phyloP scores from a whole-genome alignment of 73 alveolate species.

The Paramecium octaurelia region DNA sequence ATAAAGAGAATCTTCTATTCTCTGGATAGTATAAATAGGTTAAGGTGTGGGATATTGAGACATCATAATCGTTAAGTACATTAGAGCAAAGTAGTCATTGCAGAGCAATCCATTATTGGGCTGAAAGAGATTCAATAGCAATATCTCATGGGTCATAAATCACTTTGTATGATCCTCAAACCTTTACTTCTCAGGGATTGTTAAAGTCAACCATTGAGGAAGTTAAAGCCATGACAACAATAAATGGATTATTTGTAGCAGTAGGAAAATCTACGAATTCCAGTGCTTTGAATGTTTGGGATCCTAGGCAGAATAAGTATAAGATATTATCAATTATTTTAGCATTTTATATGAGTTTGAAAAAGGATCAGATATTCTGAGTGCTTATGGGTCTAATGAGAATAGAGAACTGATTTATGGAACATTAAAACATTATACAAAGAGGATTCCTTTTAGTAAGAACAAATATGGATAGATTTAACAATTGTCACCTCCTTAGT shows the following conservation, averaged over 20 bases:
- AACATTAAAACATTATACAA: background rate
- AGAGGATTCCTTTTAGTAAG: background rate
- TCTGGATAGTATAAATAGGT: background rate
- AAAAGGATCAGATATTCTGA: background rate
- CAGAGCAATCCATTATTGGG: constrained; percentile 9
- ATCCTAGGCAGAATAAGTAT: background rate
- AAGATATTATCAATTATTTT: background rate
- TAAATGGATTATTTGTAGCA: background rate
- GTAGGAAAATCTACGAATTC: constrained; percentile 22
- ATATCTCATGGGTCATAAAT: constrained; percentile 1
- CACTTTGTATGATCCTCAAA: constrained; percentile 7
- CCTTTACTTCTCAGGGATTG: background rate
- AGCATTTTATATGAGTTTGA: constrained; percentile 16
- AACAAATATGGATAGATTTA: constrained; percentile 11
- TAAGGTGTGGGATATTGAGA: constrained; percentile 10
- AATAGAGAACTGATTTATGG: background rate
- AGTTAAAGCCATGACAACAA: background rate
- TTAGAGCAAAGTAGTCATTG: background rate
- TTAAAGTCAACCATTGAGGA: background rate
- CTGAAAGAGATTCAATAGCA: background rate
- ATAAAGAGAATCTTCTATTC: background rate
- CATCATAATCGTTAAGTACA: background rate
- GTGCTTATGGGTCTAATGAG: background rate
- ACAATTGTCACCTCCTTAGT: background rate
- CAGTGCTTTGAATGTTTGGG: constrained; percentile 13